Base-by-base conservation (phyloP, 768 basidiomycete species). In the Terana coerulea region DNA sequence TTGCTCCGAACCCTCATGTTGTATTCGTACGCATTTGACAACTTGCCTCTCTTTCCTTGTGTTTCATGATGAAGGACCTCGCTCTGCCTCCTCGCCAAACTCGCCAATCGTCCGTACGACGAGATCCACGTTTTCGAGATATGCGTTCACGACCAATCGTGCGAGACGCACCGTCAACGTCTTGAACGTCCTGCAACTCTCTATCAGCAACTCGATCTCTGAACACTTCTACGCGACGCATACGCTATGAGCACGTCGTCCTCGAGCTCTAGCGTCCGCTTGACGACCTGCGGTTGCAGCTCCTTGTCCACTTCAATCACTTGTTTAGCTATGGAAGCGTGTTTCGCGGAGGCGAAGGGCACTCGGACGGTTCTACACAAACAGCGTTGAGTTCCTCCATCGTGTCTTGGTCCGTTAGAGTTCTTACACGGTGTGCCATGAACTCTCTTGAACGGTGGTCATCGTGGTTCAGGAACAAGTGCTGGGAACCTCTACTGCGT, bases 271-370 rank as follows among this genome's bases (percentile, higher is more conserved):
- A 95, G 66, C n/a, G 72, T 75, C 54, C 91, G 77, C 63, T 83
- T 82, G 21, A 95, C 92, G 9, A 86, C 84, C 39, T 86, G 78
- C 3, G 83, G 81, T 59, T 95, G 90, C 34, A 94, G 75, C 67
- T 95, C 93, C 17, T 75, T 70, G 68, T 97, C 93, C 28, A 97
- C 93, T 54, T 88, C 84, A 63, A 97, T 88, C 54, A 81, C 85
- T 66, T 84, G 82, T 64, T 84, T 87, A 22, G 88, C 92, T 59
- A 93, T 89, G 42, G 67, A 62, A 8, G 94, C 94, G 62, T 97
- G 91, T 55, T 83, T 75, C 21, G 72, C 64, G 19, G 80, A 84
- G 19, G 78, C 75, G 57, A 95, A 92, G 8, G 93, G 94, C 36
- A 95, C 83, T 41, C 81, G 79, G 52, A 94, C 69, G 4, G 80